These are phyloP conservation scores for Dactylellina cionopaga DNA, from an alignment of 2,329 filamentous ascomycete genomes.

Conservation along the genomic window DNA sequence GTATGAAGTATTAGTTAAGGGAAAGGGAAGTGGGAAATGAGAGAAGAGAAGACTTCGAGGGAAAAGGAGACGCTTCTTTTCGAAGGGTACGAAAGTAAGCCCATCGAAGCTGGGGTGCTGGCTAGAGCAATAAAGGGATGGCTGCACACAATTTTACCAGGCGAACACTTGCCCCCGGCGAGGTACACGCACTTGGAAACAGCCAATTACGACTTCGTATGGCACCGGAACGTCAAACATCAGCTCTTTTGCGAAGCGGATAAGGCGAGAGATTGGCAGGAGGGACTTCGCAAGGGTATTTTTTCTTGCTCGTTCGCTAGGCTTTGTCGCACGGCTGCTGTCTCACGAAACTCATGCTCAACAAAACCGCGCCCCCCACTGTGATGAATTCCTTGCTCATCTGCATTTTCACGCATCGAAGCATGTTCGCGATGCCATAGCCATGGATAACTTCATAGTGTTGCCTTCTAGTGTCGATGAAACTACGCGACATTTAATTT, in stretches of 20 bases:
- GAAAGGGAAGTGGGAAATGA: constrained; percentile 3
- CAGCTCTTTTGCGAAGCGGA: constrained; percentile 19
- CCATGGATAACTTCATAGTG: background rate
- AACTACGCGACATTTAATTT: no score
- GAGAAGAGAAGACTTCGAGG: constrained; percentile 22
- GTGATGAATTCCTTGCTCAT: constrained; percentile 19
- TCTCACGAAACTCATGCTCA: constrained; percentile 16
- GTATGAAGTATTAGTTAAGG: no score
- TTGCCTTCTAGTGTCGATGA: background rate
- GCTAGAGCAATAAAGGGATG: constrained; percentile 47
- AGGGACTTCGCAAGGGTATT: constrained; percentile 26
- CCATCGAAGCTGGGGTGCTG: constrained; percentile 23
- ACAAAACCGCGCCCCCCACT: constrained; percentile 9
- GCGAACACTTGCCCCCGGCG: constrained; percentile 45
- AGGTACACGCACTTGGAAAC: constrained; percentile 30
- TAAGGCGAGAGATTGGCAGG: constrained; percentile 45
- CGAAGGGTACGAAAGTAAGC: constrained; percentile 12
- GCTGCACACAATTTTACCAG: constrained; percentile 48
- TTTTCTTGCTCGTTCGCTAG: constrained; percentile 20
- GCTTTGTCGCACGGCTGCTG: constrained; percentile 35
- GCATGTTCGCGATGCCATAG: background rate
- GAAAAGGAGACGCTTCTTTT: constrained; percentile 41
- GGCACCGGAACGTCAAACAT: constrained; percentile 21
- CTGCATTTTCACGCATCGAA: constrained; percentile 11
- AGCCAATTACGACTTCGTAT: constrained; percentile 22